These are phyloP conservation scores for Sclerotinia nivalis DNA, from an alignment of 2,329 filamentous ascomycete genomes.

Conservation along the genomic window DNA sequence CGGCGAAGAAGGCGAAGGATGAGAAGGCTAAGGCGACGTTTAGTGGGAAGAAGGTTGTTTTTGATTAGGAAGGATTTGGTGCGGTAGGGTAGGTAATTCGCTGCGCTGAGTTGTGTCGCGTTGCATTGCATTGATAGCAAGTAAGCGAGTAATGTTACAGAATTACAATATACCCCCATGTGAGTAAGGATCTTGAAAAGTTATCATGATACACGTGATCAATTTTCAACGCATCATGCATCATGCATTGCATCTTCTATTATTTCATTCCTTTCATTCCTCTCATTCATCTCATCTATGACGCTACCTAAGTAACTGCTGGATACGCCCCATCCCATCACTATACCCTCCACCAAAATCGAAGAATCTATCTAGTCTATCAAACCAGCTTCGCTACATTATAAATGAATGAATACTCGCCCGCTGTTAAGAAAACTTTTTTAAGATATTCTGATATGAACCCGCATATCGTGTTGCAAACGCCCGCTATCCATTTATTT, in stretches of 20 bases:
- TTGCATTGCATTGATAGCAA: not conserved
- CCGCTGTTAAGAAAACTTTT: not conserved
- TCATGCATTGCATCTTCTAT: too few relatives aligned
- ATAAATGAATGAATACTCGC: not conserved
- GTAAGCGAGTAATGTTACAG: not conserved
- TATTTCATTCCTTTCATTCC: too few relatives aligned
- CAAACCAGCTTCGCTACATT: not conserved
- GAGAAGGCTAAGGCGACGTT: slow-evolving; percentile 54
- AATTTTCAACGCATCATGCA: too few relatives aligned
- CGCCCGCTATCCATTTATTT: not conserved
- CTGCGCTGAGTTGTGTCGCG: not conserved
- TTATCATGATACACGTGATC: too few relatives aligned
- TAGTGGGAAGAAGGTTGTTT: slow-evolving; percentile 58
- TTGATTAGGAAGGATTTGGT: slow-evolving; percentile 47
- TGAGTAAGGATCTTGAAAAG: not conserved
- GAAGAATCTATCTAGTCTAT: not conserved
- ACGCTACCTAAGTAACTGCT: not conserved
- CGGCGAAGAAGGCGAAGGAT: slow-evolving; percentile 60
- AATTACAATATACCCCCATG: not conserved
- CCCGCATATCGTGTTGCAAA: not conserved
- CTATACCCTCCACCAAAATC: not conserved
- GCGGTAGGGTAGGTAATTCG: too few relatives aligned
- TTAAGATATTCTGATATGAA: not conserved
- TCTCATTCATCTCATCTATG: too few relatives aligned
- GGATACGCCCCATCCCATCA: not conserved